Evolutionary conservation across 2,329 filamentous ascomycete genomes (phyloP).

Genomic region (Monosporascus sp.): DNA sequence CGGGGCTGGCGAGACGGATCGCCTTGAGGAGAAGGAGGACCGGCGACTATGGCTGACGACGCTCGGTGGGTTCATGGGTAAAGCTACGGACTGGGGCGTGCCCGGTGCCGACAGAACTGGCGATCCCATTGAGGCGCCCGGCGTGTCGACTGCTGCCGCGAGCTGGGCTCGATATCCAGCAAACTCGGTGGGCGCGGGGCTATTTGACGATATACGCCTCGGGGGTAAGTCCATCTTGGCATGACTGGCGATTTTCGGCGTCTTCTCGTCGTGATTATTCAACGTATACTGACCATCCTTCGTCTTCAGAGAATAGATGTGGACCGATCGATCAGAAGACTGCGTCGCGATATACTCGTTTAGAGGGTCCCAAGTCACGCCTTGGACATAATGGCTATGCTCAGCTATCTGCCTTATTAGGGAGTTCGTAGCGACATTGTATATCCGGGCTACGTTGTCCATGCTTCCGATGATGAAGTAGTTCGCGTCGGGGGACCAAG

Average conservation of each 20-base stretch:
- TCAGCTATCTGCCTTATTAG: slow-evolving; percentile 90
- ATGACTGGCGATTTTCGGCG: slow-evolving; percentile 75
- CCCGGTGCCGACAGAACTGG: slow-evolving; percentile 87
- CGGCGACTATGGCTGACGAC: slow-evolving; percentile 85
- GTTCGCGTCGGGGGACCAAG: slow-evolving; percentile 94
- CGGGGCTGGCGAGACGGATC: slow-evolving; percentile 88
- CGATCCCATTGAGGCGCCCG: slow-evolving; percentile 61
- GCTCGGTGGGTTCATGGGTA: slow-evolving; percentile 93
- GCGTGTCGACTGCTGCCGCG: slow-evolving; percentile 44
- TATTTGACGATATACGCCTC: slow-evolving; percentile 82
- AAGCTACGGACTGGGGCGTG: slow-evolving; percentile 79
- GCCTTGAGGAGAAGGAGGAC: slow-evolving; percentile 85
- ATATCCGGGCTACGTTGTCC: slow-evolving; percentile 97
- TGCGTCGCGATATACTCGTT: slow-evolving; percentile 98
- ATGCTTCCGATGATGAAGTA: slow-evolving; percentile 99
- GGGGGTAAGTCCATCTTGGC: slow-evolving; percentile 84
- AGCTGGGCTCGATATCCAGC: slow-evolving; percentile 63
- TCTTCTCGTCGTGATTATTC: slow-evolving; percentile 52
- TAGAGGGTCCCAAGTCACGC: slow-evolving; percentile 94
- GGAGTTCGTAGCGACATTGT: slow-evolving; percentile 78
- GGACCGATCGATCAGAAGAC: slow-evolving; percentile 94
- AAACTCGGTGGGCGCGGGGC: slow-evolving; percentile 78
- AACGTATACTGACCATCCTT: slow-evolving; percentile 95
- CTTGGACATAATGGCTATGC: slow-evolving; percentile 97
- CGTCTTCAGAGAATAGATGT: slow-evolving; percentile 92